Conservation (phyloP, 2,329 filamentous ascomycete species). For the Aureobasidium melanogenum region DNA sequence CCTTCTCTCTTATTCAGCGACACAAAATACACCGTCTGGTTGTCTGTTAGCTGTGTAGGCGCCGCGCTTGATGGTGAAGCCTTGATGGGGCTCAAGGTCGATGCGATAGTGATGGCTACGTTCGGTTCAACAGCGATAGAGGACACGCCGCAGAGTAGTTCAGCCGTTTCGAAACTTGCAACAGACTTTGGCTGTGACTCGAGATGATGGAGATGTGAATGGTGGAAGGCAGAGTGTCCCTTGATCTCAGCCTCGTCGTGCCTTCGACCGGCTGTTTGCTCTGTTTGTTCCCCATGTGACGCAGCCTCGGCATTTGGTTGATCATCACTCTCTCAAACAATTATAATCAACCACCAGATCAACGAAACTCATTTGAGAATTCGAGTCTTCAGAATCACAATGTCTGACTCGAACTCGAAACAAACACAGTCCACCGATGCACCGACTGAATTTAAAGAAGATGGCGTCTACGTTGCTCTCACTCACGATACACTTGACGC, state of each 20-base stretch:
- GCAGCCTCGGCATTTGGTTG: background rate
- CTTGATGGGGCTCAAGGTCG: background rate
- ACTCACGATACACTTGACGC: constrained; percentile 54
- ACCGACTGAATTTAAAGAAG: constrained; percentile 25
- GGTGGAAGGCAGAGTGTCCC: background rate
- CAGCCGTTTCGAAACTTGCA: background rate
- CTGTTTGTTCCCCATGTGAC: constrained; percentile 9
- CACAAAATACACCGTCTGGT: background rate
- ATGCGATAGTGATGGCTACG: background rate
- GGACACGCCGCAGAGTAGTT: too few relatives aligned
- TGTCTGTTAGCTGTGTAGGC: background rate
- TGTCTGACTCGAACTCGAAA: background rate
- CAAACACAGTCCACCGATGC: background rate
- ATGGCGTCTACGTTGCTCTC: constrained; percentile 57
- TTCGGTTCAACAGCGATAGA: background rate
- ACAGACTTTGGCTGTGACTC: background rate
- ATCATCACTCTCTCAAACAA: background rate
- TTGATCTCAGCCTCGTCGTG: background rate
- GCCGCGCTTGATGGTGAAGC: background rate
- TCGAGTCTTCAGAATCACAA: background rate
- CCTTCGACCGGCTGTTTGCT: background rate
- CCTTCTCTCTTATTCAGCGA: background rate
- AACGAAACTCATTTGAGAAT: background rate
- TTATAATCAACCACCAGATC: background rate
- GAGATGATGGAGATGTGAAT: background rate